Base-by-base conservation (phyloP, 1,284 basidiomycete genomes). In the Papiliotrema terrestris region DNA sequence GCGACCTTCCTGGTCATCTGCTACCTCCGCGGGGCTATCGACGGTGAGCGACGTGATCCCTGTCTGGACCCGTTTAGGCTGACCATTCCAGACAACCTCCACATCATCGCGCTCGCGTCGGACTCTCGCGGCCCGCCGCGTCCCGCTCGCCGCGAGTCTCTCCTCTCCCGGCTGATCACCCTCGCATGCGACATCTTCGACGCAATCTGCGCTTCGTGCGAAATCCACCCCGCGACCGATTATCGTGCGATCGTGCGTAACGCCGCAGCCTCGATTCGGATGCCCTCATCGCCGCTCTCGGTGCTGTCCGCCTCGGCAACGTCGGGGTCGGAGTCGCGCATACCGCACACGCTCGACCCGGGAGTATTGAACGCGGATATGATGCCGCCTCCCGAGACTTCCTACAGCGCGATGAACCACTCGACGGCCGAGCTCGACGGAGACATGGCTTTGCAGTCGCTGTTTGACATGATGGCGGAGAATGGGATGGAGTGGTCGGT, bases 401-500 rank as follows among this genome's bases (percentile, higher is more conserved):
- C 29, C 6, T 32, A 32, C 29, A 11, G 29, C 29, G 11, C 6
- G 11, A 8, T 23, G 36, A 37, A 19, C 11, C 11, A 38, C 45
- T 35, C 23, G 19, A n/a, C 51, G 37, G 3, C 19, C 3, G 17
- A 46, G 13, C 36, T 23, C 22, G 22, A 26, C 19, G 39, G 20
- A 8, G 41, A 38, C 26, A 25, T 23, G 15, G 44, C 25, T 14
- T 17, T 53, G 35, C 51, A 53, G 37, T 22, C 35, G 19, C 32
- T 53, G 19, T 53, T 46, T 26, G 51, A 53, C 32, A 19, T 53
- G 51, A 45, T 53, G 44, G 46, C 36, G 19, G 42, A 35, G 22
- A 38, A 32, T 5, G 51, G 51, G 5, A 45, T 53, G 51, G 51
- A 53, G 15, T 53, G 51, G 51, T 35, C 51, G 39, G 51, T 44